Evolutionary conservation across 1,284 basidiomycete species (phyloP).

Genomic region (Singerocomus rubriflavus): DNA sequence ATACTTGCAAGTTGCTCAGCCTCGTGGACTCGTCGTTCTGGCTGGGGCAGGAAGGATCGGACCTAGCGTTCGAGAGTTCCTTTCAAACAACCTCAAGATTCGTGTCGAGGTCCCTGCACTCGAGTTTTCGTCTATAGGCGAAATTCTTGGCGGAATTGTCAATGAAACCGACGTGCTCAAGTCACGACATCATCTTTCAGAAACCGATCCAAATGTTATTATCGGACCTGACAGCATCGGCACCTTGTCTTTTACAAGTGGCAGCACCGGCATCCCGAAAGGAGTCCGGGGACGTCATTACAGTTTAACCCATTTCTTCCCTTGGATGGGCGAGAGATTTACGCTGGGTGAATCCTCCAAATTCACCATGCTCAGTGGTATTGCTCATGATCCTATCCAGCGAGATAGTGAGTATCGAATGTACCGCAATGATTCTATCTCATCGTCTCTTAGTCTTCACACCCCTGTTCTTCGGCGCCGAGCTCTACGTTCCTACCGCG

Average conservation of each 20-base stretch:
- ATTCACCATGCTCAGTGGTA: conserved; percentile 99
- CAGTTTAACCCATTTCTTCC: conserved; percentile 98
- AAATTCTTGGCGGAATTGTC: conserved; percentile 64
- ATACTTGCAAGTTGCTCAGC: conserved; percentile 92
- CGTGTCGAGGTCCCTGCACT: conserved; percentile 94
- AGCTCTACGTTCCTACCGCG: conserved; percentile 93
- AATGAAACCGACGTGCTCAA: conserved; percentile 53
- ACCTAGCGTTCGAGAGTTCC: conserved; percentile 83
- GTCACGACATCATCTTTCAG: conserved; percentile 51
- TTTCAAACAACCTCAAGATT: conserved; percentile 78
- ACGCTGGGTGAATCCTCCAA: conserved; percentile 72
- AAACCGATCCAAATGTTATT: conserved; percentile 75
- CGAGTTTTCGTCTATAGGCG: conserved; percentile 63
- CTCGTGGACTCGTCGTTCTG: conserved; percentile 90
- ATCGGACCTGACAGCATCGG: conserved; percentile 95
- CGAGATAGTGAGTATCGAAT: conserved; percentile 81
- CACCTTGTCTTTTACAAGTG: conserved; percentile 64
- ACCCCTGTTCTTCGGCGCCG: conserved; percentile 95
- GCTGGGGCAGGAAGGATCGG: conserved; percentile 87
- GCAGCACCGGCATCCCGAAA: conserved; percentile 28
- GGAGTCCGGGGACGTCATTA: conserved; percentile 83
- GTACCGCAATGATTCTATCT: conserved; percentile 1
- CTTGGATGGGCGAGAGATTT: conserved; percentile 97
- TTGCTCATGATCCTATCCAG: conserved; percentile 99
- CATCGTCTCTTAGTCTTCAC: conserved; percentile 78